phyloP scores from a whole-genome alignment of 139 green algal species.

The Chlamydomonas sp. region DNA sequence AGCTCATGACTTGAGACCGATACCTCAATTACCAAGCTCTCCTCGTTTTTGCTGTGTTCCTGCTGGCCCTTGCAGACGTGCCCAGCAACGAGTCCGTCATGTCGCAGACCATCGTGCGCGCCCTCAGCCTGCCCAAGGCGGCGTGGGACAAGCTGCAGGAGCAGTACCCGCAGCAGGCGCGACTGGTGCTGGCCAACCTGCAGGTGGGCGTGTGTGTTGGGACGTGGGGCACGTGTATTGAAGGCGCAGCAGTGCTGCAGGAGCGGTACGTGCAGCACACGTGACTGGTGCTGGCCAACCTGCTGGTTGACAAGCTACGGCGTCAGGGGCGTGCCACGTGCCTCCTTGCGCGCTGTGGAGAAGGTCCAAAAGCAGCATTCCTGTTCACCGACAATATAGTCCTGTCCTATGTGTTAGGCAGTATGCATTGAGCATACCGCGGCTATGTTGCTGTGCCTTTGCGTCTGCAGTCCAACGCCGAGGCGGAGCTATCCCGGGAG shows the following conservation, averaged over 20 bases:
- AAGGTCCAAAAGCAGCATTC: no score
- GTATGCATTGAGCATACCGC: neutral
- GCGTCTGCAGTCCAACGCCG: neutral
- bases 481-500: neutral
- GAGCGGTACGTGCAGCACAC: no score
- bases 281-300: no score
- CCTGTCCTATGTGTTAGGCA: neutral
- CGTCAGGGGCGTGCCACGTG: no score
- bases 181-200: conserved; percentile 72
- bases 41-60: neutral
- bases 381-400: neutral
- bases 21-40: neutral
- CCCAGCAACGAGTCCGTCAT: conserved; percentile 32
- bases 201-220: neutral
- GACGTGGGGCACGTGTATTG: neutral
- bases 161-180: conserved; percentile 60
- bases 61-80: neutral
- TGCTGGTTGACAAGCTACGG: no score
- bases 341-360: no score
- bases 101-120: conserved; percentile 35
- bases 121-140: conserved; percentile 61
- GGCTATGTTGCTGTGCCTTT: no score
- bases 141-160: conserved; percentile 52
- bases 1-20: neutral
- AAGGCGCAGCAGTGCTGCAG: neutral